phyloP scores from a whole-genome alignment of 805 yeast species.

The Teunomyces barrocoloradensis region DNA sequence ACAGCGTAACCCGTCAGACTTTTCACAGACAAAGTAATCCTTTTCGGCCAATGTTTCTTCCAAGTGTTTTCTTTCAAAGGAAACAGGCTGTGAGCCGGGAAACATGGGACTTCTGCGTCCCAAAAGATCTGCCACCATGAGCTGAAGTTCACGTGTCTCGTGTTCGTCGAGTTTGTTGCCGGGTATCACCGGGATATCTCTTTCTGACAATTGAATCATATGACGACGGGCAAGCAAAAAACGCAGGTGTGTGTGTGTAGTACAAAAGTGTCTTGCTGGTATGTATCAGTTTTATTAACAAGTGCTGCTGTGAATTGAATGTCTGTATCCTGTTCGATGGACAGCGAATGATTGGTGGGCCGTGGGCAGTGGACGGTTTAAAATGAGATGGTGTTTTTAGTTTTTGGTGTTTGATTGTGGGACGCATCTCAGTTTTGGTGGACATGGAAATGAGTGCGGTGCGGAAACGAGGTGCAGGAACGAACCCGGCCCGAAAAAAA shows the following conservation, averaged over 20 bases:
- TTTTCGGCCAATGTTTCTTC: constrained; percentile 56
- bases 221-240: neutral
- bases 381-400: too few relatives aligned
- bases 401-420: too few relatives aligned
- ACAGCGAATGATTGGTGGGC: too few relatives aligned
- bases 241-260: neutral
- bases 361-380: too few relatives aligned
- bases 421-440: too few relatives aligned
- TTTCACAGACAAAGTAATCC: constrained; percentile 94
- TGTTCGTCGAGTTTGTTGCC: constrained; percentile 76
- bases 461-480: too few relatives aligned
- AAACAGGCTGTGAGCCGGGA: constrained; percentile 95
- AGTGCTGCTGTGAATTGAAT: too few relatives aligned
- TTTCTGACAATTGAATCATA: constrained; percentile 37
- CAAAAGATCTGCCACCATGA: constrained; percentile 64
- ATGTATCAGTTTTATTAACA: too few relatives aligned
- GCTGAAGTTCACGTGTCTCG: constrained; percentile 64
- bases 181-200: constrained; percentile 80
- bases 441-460: too few relatives aligned
- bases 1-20: constrained; percentile 90
- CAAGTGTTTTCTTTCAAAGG: constrained; percentile 76
- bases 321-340: too few relatives aligned
- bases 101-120: constrained; percentile 56
- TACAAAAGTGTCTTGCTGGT: too few relatives aligned
- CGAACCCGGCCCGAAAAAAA: too few relatives aligned